Conservation (phyloP, 2,329 filamentous ascomycete species). For the Colletotrichum neosansevieriae region DNA sequence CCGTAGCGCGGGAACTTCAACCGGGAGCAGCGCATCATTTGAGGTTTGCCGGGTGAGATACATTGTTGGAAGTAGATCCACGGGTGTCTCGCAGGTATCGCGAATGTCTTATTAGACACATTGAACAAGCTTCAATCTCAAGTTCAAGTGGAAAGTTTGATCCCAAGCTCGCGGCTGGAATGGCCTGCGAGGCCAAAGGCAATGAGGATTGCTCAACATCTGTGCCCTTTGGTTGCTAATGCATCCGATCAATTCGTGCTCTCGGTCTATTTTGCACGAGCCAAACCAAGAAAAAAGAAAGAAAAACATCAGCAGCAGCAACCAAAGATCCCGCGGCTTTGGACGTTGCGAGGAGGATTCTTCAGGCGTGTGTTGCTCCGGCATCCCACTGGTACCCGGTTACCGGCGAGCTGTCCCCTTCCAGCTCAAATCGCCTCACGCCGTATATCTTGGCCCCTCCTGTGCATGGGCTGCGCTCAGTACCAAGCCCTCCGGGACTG, state of each 20-base stretch:
- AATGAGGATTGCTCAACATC: slow-evolving; percentile 21
- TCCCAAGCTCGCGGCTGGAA: slow-evolving; percentile 17
- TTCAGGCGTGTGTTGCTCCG: slow-evolving; percentile 11
- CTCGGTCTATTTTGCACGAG: slow-evolving; percentile 24
- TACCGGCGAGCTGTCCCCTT: neutral
- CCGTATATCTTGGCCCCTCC: slow-evolving; percentile 16
- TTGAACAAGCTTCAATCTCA: slow-evolving; percentile 19
- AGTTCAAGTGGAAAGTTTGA: neutral
- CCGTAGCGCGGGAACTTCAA: slow-evolving; percentile 16
- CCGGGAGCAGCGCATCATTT: slow-evolving; percentile 7
- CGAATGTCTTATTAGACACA: slow-evolving; percentile 15
- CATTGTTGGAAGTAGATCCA: slow-evolving; percentile 8
- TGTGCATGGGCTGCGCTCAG: slow-evolving; percentile 34
- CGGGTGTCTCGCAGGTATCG: slow-evolving; percentile 27
- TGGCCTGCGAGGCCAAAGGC: slow-evolving; percentile 26
- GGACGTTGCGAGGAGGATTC: neutral
- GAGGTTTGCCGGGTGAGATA: too few relatives aligned
- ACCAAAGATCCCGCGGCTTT: neutral
- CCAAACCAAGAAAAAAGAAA: neutral
- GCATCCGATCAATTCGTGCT: slow-evolving; percentile 27
- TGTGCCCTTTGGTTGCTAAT: slow-evolving; percentile 33
- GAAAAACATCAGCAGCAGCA: neutral
- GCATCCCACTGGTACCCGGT: slow-evolving; percentile 5
- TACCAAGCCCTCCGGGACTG: slow-evolving; percentile 6
- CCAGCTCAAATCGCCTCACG: neutral